These are phyloP conservation scores for Austroboletus eburneus DNA, from an alignment of 768 basidiomycete genomes.

Conservation along the genomic window DNA sequence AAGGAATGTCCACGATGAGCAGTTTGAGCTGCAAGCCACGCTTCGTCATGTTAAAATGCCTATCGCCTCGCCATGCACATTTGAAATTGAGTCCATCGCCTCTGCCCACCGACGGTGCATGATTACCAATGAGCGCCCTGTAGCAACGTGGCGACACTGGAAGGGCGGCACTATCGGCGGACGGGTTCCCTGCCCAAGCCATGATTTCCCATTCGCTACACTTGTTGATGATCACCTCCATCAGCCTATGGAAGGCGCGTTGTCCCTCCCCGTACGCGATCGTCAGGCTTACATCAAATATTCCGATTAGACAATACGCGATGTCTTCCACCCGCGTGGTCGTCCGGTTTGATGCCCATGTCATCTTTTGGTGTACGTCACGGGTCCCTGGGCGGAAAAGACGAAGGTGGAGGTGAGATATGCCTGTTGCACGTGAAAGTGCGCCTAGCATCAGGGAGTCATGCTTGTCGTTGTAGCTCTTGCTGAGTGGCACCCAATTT, in stretches of 20 bases:
- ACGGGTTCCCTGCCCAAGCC: conserved; percentile 27
- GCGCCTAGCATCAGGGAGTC: conserved; percentile 17
- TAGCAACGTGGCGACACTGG: conserved; percentile 31
- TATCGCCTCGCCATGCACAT: conserved; percentile 26
- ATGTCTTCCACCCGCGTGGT: conserved; percentile 32
- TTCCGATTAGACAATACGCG: conserved; percentile 31
- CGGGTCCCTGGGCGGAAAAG: conserved; percentile 22
- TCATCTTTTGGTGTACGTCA: conserved; percentile 26
- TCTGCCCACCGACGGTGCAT: neutral
- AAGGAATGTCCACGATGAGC: conserved; percentile 21
- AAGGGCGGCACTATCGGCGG: conserved; percentile 26
- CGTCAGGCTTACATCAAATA: conserved; percentile 32
- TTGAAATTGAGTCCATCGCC: neutral
- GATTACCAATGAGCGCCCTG: conserved; percentile 12
- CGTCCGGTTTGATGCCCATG: conserved; percentile 32
- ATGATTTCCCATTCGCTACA: conserved; percentile 32
- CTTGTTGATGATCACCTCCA: conserved; percentile 26
- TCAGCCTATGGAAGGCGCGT: conserved; percentile 28
- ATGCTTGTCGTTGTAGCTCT: conserved; percentile 25
- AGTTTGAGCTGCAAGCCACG: conserved; percentile 28
- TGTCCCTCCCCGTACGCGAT: conserved; percentile 34
- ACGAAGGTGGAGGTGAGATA: conserved; percentile 21
- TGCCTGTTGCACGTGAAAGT: conserved; percentile 26
- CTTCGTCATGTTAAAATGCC: conserved; percentile 29
- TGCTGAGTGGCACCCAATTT: conserved; percentile 22